Evolutionary conservation across 306 rosid genomes (phyloP).

Genomic region (Datisca glomerata): DNA sequence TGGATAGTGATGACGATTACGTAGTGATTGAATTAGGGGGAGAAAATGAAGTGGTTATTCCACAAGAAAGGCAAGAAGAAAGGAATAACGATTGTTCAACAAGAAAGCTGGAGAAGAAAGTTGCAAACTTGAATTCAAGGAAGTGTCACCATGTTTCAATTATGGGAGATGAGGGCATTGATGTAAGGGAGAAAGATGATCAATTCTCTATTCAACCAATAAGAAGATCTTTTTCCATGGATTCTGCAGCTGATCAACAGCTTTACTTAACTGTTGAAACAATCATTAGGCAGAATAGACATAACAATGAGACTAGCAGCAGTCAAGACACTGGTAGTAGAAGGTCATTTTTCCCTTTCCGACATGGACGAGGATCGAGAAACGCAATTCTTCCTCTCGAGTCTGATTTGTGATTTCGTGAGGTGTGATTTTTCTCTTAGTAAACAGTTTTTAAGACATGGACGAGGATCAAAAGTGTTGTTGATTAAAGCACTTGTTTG

Average conservation of each 20-base stretch:
- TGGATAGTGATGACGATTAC: conserved; percentile 59
- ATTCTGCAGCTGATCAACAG: conserved; percentile 49
- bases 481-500: too few relatives aligned
- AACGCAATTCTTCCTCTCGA: conserved; percentile 14
- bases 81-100: conserved; percentile 22
- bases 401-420: too few relatives aligned
- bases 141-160: conserved; percentile 46
- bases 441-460: too few relatives aligned
- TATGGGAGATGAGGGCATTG: conserved; percentile 70
- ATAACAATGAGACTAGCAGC: conserved; percentile 8
- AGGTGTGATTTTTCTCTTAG: too few relatives aligned
- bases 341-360: conserved; percentile 42
- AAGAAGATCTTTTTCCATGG: conserved; percentile 64
- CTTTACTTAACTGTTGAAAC: conserved; percentile 38
- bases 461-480: too few relatives aligned
- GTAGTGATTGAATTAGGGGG: conserved; percentile 56
- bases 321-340: conserved; percentile 14
- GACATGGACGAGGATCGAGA: conserved; percentile 27
- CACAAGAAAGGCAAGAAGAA: conserved; percentile 25
- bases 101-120: conserved; percentile 23
- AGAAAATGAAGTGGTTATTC: conserved; percentile 20
- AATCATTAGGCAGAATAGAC: conserved; percentile 4
- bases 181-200: conserved; percentile 34
- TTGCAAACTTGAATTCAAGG: conserved; percentile 6
- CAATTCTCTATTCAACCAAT: conserved; percentile 47